Conservation (phyloP, 495 filamentous ascomycete species). For the Penicillium paradoxum region DNA sequence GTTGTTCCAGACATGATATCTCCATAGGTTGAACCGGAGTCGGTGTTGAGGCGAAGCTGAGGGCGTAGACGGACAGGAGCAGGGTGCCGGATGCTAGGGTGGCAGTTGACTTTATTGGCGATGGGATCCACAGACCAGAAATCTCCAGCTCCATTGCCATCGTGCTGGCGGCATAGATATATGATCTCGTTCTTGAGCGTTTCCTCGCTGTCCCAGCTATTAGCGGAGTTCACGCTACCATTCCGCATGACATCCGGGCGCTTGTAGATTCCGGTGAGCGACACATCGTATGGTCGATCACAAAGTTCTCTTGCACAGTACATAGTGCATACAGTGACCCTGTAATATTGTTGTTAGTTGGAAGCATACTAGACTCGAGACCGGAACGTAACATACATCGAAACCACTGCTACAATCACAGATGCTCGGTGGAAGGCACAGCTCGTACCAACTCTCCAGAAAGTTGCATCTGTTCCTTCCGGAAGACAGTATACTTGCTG, state of each 20-base stretch:
- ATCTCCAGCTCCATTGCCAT: conserved; percentile 24
- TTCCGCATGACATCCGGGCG: conserved; percentile 19
- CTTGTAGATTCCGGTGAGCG: conserved; percentile 37
- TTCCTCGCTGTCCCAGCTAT: conserved; percentile 40
- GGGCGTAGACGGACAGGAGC: conserved; percentile 30
- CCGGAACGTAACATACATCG: conserved; percentile 30
- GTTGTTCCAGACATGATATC: conserved; percentile 31
- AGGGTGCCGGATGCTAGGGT: conserved; percentile 34
- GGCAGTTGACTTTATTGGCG: conserved; percentile 27
- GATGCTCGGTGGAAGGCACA: conserved; percentile 38
- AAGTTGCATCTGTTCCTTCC: conserved; percentile 20
- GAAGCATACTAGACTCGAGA: neutral
- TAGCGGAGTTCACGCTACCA: conserved; percentile 34
- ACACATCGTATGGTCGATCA: conserved; percentile 40
- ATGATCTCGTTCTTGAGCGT: conserved; percentile 41
- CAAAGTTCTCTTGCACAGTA: conserved; percentile 41
- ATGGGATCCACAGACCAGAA: conserved; percentile 31
- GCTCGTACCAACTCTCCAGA: conserved; percentile 39
- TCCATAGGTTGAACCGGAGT: conserved; percentile 24
- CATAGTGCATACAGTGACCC: conserved; percentile 36
- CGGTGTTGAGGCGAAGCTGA: conserved; percentile 29
- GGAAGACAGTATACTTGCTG: conserved; percentile 38
- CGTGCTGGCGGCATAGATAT: conserved; percentile 38
- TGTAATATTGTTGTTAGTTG: conserved; percentile 11
- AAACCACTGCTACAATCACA: conserved; percentile 33